Evolutionary conservation across 2,329 filamentous ascomycete genomes (phyloP).

Genomic region (Thielaviopsis populi): DNA sequence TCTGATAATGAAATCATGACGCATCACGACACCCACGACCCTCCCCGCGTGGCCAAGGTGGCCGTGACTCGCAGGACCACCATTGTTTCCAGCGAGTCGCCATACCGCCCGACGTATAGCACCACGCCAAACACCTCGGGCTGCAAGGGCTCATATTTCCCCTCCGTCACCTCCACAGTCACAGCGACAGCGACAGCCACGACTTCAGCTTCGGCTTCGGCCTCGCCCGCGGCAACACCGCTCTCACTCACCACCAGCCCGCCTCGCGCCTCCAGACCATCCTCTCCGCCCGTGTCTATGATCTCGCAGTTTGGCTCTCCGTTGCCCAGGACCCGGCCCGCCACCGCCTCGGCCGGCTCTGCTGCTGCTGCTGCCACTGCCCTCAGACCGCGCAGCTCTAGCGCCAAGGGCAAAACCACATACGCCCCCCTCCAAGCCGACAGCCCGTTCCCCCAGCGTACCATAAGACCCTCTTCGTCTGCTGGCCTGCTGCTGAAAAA

Average conservation of each 20-base stretch:
- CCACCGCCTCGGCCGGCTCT: not conserved
- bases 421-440: constrained; percentile 11
- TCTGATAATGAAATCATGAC: constrained; percentile 10
- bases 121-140: constrained; percentile 11
- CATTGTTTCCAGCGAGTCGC: constrained; percentile 8
- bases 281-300: not conserved
- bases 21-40: constrained; percentile 8
- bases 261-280: not conserved
- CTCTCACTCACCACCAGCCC: not conserved
- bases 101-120: constrained; percentile 11
- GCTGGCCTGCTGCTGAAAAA: not conserved
- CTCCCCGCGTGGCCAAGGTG: constrained; percentile 5
- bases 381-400: not conserved
- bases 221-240: not conserved
- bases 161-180: not conserved
- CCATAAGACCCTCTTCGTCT: constrained; percentile 7
- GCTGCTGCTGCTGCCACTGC: not conserved
- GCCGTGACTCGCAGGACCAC: constrained; percentile 10
- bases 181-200: not conserved
- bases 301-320: not conserved
- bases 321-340: not conserved
- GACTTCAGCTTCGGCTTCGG: not conserved
- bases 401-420: constrained; percentile 1
- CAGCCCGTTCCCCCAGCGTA: not conserved
- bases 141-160: not conserved